phyloP scores from a whole-genome alignment of 129 eudicot genomes.

The Scalesia atractyloides region DNA sequence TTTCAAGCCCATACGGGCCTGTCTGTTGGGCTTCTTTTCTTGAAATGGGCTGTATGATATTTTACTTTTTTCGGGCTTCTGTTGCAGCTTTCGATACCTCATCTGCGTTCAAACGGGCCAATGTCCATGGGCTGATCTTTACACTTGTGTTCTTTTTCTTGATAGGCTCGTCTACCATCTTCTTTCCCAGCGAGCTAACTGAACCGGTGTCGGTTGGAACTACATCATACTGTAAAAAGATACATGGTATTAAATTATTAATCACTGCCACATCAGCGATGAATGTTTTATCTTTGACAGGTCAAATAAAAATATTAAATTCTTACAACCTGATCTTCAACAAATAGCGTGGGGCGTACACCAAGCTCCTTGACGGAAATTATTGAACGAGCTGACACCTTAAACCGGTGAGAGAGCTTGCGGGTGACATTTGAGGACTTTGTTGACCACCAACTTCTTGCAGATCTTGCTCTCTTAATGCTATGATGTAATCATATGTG shows the following conservation, averaged over 20 bases:
- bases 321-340: conserved; percentile 99
- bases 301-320: not conserved
- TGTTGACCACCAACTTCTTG: conserved; percentile 80
- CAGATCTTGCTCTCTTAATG: conserved; percentile 94
- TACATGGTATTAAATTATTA: not conserved
- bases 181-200: conserved; percentile 83
- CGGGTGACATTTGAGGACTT: conserved; percentile 97
- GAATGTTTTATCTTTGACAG: not conserved
- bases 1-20: conserved; percentile 44
- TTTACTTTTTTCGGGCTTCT: conserved; percentile 95
- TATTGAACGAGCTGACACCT: conserved; percentile 91
- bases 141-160: conserved; percentile 87
- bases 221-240: conserved; percentile 73
- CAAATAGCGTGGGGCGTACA: conserved; percentile 98
- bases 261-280: not conserved
- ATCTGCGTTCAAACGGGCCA: conserved; percentile 89
- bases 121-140: conserved; percentile 95
- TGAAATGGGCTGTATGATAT: conserved; percentile 72
- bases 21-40: conserved; percentile 46
- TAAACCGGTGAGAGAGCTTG: conserved; percentile 88
- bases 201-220: conserved; percentile 86
- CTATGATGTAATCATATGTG: conserved; percentile 94
- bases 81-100: conserved; percentile 95
- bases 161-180: conserved; percentile 52
- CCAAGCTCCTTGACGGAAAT: conserved; percentile 95